Evolutionary conservation across 2,329 filamentous ascomycete species (phyloP).

Genomic region (Colletotrichum noveboracense): DNA sequence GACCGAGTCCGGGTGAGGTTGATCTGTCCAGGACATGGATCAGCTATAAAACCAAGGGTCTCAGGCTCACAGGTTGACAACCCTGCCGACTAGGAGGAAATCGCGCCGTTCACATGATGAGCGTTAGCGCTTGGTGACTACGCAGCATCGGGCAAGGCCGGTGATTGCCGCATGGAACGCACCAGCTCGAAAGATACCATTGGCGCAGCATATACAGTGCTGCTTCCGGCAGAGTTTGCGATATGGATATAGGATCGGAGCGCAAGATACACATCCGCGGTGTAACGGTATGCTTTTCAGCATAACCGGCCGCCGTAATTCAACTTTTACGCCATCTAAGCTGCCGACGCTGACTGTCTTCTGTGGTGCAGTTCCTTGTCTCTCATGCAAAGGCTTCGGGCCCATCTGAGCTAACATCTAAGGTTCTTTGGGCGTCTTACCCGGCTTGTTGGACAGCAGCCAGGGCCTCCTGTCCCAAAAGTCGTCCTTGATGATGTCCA

Average conservation of each 20-base stretch:
- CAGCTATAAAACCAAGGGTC: background rate
- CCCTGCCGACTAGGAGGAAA: background rate
- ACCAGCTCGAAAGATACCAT: background rate
- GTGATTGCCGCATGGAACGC: background rate
- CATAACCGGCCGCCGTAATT: background rate
- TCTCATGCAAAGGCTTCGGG: background rate
- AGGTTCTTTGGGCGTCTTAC: conserved; percentile 69
- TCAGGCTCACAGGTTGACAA: background rate
- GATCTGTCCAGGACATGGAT: background rate
- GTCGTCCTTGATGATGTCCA: conserved; percentile 93
- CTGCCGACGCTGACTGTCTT: background rate
- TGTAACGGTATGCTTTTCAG: background rate
- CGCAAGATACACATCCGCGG: background rate
- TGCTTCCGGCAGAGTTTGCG: background rate
- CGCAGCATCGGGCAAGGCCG: background rate
- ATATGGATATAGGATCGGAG: background rate
- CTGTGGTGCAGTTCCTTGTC: background rate
- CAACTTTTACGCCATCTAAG: background rate
- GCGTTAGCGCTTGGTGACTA: background rate
- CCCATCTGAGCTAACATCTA: conserved; percentile 25
- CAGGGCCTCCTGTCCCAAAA: conserved; percentile 92
- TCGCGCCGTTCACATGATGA: background rate
- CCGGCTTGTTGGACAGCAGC: conserved; percentile 77
- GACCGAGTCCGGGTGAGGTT: background rate
- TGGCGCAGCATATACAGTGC: background rate